phyloP scores from a whole-genome alignment of 2,329 filamentous ascomycete genomes.

The Purpureocillium takamizusanense region DNA sequence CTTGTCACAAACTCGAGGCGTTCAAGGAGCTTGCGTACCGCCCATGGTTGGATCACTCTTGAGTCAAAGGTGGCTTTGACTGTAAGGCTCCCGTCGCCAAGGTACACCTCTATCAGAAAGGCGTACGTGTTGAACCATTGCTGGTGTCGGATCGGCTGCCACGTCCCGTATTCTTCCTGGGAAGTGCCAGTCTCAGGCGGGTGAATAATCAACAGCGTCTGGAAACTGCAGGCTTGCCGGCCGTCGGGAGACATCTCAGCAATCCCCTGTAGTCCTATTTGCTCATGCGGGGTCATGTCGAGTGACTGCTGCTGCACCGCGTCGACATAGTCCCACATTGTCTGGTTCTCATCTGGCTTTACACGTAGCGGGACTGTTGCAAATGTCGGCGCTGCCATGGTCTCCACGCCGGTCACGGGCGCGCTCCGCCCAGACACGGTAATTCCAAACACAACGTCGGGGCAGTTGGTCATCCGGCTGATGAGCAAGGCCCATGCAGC shows the following conservation, averaged over 20 bases:
- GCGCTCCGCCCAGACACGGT: slow-evolving; percentile 15
- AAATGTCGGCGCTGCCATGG: slow-evolving; percentile 16
- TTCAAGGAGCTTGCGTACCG: background rate
- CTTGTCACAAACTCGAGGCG: background rate
- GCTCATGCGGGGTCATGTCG: slow-evolving; percentile 8
- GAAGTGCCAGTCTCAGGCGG: slow-evolving; percentile 1
- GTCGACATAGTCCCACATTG: slow-evolving; percentile 31
- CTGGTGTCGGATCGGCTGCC: background rate
- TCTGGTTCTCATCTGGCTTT: slow-evolving; percentile 15
- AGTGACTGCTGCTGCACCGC: slow-evolving; percentile 10
- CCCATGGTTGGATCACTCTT: background rate
- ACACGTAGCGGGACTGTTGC: slow-evolving; percentile 16
- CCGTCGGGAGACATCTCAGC: slow-evolving; percentile 3
- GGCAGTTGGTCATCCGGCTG: slow-evolving; percentile 20
- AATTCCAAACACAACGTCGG: slow-evolving; percentile 19
- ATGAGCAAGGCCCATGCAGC: slow-evolving; percentile 21
- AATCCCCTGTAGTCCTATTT: slow-evolving; percentile 9
- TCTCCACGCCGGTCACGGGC: slow-evolving; percentile 12
- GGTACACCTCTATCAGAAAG: background rate
- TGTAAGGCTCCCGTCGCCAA: background rate
- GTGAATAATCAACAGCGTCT: slow-evolving; percentile 9
- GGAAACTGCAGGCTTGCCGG: slow-evolving; percentile 6
- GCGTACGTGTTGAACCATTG: slow-evolving; percentile 1
- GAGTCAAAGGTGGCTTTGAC: slow-evolving; percentile 1
- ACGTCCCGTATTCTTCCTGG: background rate